Conservation (phyloP, 2,329 filamentous ascomycete genomes). For the Mariannaea sp. region DNA sequence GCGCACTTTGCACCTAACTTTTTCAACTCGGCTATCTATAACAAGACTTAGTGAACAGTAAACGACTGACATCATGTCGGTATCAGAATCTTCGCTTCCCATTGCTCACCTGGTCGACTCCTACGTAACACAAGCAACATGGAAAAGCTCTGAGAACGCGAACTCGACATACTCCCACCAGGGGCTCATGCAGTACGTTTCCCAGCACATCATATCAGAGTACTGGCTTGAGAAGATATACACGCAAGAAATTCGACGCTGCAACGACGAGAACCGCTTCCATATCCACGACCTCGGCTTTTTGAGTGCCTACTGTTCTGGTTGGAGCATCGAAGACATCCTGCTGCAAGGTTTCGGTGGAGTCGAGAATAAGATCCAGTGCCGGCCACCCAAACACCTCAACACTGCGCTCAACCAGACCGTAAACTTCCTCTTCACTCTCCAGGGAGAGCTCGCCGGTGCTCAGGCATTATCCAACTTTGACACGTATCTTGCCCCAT, state of each 20-base stretch:
- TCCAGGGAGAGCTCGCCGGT: slow-evolving; percentile 32
- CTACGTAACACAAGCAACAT: slow-evolving; percentile 30
- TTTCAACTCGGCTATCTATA: not conserved
- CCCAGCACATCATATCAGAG: slow-evolving; percentile 32
- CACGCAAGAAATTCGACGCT: slow-evolving; percentile 27
- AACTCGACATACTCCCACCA: slow-evolving; percentile 36
- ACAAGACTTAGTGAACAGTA: not conserved
- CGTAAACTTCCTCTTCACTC: slow-evolving; percentile 34
- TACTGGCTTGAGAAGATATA: slow-evolving; percentile 35
- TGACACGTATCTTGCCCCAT: slow-evolving; percentile 32
- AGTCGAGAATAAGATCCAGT: slow-evolving; percentile 35
- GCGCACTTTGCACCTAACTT: not conserved
- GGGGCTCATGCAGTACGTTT: slow-evolving; percentile 34
- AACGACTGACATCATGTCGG: slow-evolving; percentile 7
- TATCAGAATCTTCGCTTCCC: not conserved
- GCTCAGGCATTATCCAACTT: slow-evolving; percentile 32
- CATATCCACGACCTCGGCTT: slow-evolving; percentile 35
- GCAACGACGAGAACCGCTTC: slow-evolving; percentile 28
- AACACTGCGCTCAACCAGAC: slow-evolving; percentile 35
- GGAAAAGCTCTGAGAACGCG: slow-evolving; percentile 32
- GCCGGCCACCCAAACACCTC: slow-evolving; percentile 31
- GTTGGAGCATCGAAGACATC: slow-evolving; percentile 34
- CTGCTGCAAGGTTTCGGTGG: slow-evolving; percentile 33
- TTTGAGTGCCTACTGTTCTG: slow-evolving; percentile 33
- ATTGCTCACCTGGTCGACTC: slow-evolving; percentile 27